These are phyloP conservation scores for Rosa multiflora DNA, from an alignment of 306 rosid species.

Conservation along the genomic window DNA sequence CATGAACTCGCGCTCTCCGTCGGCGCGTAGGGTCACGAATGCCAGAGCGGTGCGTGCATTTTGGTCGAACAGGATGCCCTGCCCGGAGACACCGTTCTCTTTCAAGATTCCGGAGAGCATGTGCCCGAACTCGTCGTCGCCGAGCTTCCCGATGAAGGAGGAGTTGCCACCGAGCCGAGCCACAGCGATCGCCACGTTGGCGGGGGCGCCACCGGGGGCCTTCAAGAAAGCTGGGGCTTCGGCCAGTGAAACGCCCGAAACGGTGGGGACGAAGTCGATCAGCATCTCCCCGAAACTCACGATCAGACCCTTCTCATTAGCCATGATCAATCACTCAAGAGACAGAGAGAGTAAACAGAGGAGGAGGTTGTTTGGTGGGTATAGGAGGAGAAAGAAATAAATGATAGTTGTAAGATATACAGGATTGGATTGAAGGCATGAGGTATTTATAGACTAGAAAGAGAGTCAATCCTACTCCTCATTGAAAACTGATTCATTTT, in stretches of 20 bases:
- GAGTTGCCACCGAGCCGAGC: slow-evolving; percentile 76
- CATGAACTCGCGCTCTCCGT: slow-evolving; percentile 79
- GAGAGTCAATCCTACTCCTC: too few relatives aligned
- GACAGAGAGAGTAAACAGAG: slow-evolving; percentile 18
- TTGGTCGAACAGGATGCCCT: slow-evolving; percentile 72
- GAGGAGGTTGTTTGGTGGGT: too few relatives aligned
- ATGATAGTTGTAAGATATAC: too few relatives aligned
- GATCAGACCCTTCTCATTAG: too few relatives aligned
- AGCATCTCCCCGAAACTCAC: slow-evolving; percentile 75
- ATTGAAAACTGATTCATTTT: too few relatives aligned
- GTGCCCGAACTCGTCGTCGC: slow-evolving; percentile 93
- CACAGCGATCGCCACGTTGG: slow-evolving; percentile 95
- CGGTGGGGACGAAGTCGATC: slow-evolving; percentile 88
- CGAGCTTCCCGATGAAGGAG: slow-evolving; percentile 87
- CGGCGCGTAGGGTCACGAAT: slow-evolving; percentile 89
- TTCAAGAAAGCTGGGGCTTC: slow-evolving; percentile 85
- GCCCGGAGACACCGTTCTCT: slow-evolving; percentile 55
- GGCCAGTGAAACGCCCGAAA: slow-evolving; percentile 78
- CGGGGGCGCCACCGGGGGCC: slow-evolving; percentile 98
- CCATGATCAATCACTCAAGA: neutral
- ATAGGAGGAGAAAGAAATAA: too few relatives aligned
- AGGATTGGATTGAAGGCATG: too few relatives aligned
- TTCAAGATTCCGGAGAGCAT: slow-evolving; percentile 89
- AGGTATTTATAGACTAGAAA: too few relatives aligned
- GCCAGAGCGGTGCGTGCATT: slow-evolving; percentile 94